phyloP scores from a whole-genome alignment of 2,329 filamentous ascomycete species.

The Cladosporium sphaerospermum region DNA sequence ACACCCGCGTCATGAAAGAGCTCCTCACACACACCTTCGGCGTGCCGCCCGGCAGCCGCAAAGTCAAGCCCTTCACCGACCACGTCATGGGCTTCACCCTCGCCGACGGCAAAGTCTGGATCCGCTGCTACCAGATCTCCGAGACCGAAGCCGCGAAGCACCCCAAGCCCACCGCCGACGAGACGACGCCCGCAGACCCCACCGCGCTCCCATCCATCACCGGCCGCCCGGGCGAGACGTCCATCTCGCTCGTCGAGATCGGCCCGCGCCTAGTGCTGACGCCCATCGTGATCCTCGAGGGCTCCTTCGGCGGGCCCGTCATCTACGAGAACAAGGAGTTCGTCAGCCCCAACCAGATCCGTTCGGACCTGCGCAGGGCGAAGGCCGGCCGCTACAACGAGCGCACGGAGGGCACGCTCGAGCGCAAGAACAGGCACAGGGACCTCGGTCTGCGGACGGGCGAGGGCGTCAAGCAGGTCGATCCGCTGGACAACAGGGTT shows the following conservation, averaged over 20 bases:
- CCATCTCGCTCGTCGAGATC: slow-evolving; percentile 83
- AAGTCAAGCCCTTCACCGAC: slow-evolving; percentile 93
- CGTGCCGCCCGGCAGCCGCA: slow-evolving; percentile 79
- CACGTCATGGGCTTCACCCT: slow-evolving; percentile 90
- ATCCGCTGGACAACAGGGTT: slow-evolving; percentile 68
- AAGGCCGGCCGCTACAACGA: slow-evolving; percentile 74
- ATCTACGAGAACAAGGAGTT: slow-evolving; percentile 99
- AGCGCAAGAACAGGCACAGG: slow-evolving; percentile 66
- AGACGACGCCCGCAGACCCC: slow-evolving; percentile 34
- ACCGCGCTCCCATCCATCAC: slow-evolving; percentile 33
- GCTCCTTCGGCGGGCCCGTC: slow-evolving; percentile 88
- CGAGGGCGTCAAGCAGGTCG: slow-evolving; percentile 55
- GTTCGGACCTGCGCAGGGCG: slow-evolving; percentile 68
- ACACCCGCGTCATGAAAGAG: slow-evolving; percentile 80
- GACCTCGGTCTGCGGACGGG: slow-evolving; percentile 69
- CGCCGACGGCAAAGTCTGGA: slow-evolving; percentile 83
- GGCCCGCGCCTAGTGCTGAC: slow-evolving; percentile 89
- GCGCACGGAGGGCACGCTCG: slow-evolving; percentile 66
- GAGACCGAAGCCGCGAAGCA: slow-evolving; percentile 64
- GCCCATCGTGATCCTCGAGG: slow-evolving; percentile 91
- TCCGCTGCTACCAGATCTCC: slow-evolving; percentile 87
- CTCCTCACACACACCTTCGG: slow-evolving; percentile 86
- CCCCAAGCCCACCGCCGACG: slow-evolving; percentile 32
- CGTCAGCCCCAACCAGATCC: slow-evolving; percentile 89
- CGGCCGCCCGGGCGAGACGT: slow-evolving; percentile 52